These are phyloP conservation scores for Salvia splendens DNA, from an alignment of 257 asterid species.

Conservation along the genomic window DNA sequence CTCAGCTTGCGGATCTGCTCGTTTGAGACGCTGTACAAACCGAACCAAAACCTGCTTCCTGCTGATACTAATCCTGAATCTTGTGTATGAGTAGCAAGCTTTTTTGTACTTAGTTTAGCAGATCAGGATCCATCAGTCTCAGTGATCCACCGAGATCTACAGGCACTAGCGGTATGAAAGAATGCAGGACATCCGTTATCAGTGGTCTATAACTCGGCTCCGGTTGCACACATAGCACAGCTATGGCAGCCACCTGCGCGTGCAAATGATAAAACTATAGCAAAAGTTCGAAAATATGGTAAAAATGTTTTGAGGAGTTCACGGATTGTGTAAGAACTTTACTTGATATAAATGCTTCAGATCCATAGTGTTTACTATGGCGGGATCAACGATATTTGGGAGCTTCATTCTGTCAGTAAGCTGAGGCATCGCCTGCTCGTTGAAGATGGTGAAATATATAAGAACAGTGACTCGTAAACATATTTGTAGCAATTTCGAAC, in stretches of 20 bases:
- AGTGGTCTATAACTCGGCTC: conserved; percentile 96
- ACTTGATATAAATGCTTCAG: conserved; percentile 94
- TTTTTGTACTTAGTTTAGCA: conserved; percentile 16
- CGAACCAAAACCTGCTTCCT: conserved; percentile 25
- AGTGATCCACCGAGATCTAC: conserved; percentile 86
- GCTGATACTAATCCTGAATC: conserved; percentile 27
- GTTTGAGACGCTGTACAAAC: conserved; percentile 13
- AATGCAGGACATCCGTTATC: conserved; percentile 91
- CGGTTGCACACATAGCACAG: conserved; percentile 90
- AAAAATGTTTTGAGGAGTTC: neutral
- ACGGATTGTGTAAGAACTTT: conserved; percentile 5
- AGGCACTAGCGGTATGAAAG: conserved; percentile 95
- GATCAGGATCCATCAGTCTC: conserved; percentile 47
- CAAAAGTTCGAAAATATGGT: neutral
- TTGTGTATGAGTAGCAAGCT: conserved; percentile 22
- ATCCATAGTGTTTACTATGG: conserved; percentile 78
- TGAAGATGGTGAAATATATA: conserved; percentile 2
- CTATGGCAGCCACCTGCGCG: conserved; percentile 91
- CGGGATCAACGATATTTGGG: conserved; percentile 77
- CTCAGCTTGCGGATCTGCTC: conserved; percentile 22
- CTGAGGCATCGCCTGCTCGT: conserved; percentile 91
- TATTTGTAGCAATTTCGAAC: neutral
- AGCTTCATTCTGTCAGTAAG: conserved; percentile 90
- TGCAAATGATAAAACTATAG: neutral
- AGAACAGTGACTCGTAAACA: neutral